Percentiles rank a stretch among this genome's conserved stretches.
Conservation (phyloP, 2,329 filamentous ascomycete species). For the Tolypocladium ovalisporum region DNA sequence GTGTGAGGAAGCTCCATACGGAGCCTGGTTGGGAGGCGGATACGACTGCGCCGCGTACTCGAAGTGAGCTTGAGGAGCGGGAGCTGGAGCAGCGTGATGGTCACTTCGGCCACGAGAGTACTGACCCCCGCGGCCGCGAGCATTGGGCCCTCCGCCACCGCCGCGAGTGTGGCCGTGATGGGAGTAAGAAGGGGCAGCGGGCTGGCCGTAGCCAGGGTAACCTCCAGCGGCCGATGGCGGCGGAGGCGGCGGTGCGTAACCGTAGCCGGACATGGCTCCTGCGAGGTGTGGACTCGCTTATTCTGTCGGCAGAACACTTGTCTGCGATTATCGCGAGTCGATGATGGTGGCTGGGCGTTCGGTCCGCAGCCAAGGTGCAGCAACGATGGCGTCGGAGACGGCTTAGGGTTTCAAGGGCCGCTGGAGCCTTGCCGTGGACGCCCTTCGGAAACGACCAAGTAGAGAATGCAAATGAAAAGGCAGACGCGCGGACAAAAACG, state of each 20-base stretch:
- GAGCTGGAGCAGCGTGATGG: slow-evolving; percentile 25
- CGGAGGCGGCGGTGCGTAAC: slow-evolving; percentile 43
- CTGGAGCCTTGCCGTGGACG: neutral
- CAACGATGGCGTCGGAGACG: no score
- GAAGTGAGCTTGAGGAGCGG: slow-evolving; percentile 27
- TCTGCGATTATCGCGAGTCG: slow-evolving; percentile 1
- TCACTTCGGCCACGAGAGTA: slow-evolving; percentile 26
- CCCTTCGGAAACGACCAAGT: neutral
- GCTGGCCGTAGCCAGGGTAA: slow-evolving; percentile 27
- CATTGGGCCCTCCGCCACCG: slow-evolving; percentile 24
- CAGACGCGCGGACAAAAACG: neutral
- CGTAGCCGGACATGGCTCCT: slow-evolving; percentile 35
- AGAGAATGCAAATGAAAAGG: neutral
- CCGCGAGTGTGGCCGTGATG: slow-evolving; percentile 25
- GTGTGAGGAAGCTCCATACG: slow-evolving; percentile 20
- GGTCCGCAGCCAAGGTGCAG: neutral
- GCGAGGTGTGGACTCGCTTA: slow-evolving; percentile 3
- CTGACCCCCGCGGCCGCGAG: slow-evolving; percentile 29
- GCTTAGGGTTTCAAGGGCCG: neutral
- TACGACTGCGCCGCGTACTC: slow-evolving; percentile 30
- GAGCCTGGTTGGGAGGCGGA: slow-evolving; percentile 16
- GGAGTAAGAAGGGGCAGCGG: slow-evolving; percentile 24
- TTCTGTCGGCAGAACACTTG: slow-evolving; percentile 9
- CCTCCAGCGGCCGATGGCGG: slow-evolving; percentile 23
- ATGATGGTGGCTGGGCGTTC: neutral